phyloP scores from a whole-genome alignment of 441 rosid species.

The Breynia disticha region DNA sequence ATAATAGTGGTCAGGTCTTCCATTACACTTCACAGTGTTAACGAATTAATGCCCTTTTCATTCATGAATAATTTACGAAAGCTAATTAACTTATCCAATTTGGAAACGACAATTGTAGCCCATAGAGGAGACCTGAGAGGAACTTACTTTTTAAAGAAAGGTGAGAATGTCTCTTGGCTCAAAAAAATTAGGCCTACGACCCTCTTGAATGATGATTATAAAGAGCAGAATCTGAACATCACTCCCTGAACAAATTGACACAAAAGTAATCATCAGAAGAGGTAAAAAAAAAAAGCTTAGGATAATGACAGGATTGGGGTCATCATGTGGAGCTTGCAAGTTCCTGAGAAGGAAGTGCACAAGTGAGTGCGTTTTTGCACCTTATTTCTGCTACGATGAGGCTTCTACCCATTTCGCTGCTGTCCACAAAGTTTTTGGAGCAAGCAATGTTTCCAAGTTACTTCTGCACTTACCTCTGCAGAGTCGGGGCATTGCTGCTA shows the following conservation, averaged over 20 bases:
- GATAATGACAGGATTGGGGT: conserved; percentile 73
- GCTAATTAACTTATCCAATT: conserved; percentile 29
- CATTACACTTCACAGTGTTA: conserved; percentile 18
- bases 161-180: conserved; percentile 29
- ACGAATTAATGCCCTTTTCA: conserved; percentile 21
- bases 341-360: conserved; percentile 87
- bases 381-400: conserved; percentile 78
- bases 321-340: conserved; percentile 97
- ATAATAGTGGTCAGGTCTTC: conserved; percentile 31
- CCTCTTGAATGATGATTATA: conserved; percentile 31
- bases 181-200: conserved; percentile 18
- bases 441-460: conserved; percentile 88
- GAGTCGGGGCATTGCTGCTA: conserved; percentile 57
- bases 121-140: conserved; percentile 55
- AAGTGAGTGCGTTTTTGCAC: conserved; percentile 76
- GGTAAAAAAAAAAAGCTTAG: conserved; percentile 17
- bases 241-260: conserved; percentile 22
- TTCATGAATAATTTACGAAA: conserved; percentile 29
- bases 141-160: conserved; percentile 27
- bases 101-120: conserved; percentile 58
- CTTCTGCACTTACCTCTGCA: conserved; percentile 57
- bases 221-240: conserved; percentile 26
- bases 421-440: conserved; percentile 91
- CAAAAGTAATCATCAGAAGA: conserved; percentile 13
- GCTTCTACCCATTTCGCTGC: conserved; percentile 80